Conservation (phyloP, 1,284 basidiomycete species). For the Naganishia albida region DNA sequence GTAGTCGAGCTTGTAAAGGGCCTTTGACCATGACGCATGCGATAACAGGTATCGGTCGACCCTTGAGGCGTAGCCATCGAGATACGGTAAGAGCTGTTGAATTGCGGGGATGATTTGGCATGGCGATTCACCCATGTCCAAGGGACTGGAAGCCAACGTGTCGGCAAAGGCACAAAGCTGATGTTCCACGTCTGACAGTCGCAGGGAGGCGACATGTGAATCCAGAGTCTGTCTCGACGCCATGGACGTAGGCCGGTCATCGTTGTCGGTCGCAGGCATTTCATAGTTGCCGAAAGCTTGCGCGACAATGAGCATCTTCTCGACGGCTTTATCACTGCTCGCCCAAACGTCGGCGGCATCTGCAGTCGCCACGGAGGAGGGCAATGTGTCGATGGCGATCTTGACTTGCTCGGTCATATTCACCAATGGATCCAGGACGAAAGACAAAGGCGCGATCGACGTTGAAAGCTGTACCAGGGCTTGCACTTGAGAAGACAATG, state of each 20-base stretch:
- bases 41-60: slow-evolving; percentile 47
- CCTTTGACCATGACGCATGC: slow-evolving; percentile 34
- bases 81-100: slow-evolving; percentile 47
- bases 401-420: slow-evolving; percentile 13
- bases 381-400: slow-evolving; percentile 6
- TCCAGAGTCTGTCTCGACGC: slow-evolving; percentile 41
- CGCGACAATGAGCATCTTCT: slow-evolving; percentile 64
- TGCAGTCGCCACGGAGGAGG: slow-evolving; percentile 22
- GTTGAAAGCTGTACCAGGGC: slow-evolving; percentile 1
- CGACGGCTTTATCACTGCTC: slow-evolving; percentile 59
- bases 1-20: slow-evolving; percentile 77
- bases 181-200: slow-evolving; percentile 43
- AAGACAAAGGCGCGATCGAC: not conserved
- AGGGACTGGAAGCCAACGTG: slow-evolving; percentile 30
- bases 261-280: slow-evolving; percentile 35
- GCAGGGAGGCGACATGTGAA: slow-evolving; percentile 41
- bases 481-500: slow-evolving; percentile 1
- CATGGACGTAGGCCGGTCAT: slow-evolving; percentile 47
- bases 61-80: slow-evolving; percentile 35
- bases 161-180: slow-evolving; percentile 42
- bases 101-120: slow-evolving; percentile 34
- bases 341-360: slow-evolving; percentile 37
- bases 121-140: slow-evolving; percentile 24
- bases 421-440: slow-evolving; percentile 9
- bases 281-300: slow-evolving; percentile 60